phyloP scores from a whole-genome alignment of 2,329 filamentous ascomycete species.

The Penicillium digitatum region DNA sequence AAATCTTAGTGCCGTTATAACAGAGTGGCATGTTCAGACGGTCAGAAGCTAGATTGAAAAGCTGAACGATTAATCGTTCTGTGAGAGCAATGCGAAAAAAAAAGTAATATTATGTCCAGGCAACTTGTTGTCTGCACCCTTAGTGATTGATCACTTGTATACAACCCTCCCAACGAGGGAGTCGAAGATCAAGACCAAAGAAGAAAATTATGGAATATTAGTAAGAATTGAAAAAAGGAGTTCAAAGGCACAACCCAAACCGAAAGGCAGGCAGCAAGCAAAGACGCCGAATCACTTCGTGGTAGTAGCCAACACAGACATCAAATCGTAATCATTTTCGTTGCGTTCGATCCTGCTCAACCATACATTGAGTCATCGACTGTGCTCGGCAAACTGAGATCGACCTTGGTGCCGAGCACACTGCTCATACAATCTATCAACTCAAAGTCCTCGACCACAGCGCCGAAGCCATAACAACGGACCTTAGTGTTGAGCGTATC shows the following conservation, averaged over 20 bases:
- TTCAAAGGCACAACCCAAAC: not conserved
- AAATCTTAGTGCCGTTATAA: not conserved
- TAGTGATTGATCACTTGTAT: not conserved
- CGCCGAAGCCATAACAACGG: slow-evolving; percentile 81
- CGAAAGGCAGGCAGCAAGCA: not conserved
- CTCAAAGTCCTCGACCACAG: slow-evolving; percentile 65
- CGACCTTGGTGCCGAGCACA: slow-evolving; percentile 51
- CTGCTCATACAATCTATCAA: slow-evolving; percentile 68
- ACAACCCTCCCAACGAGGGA: not conserved
- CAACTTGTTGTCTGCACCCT: not conserved
- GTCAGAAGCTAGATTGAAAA: not conserved
- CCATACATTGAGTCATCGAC: slow-evolving; percentile 36
- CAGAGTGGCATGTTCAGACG: not conserved
- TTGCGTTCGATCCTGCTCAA: slow-evolving; percentile 13
- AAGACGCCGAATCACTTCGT: not conserved
- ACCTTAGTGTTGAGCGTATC: slow-evolving; percentile 75
- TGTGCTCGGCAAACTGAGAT: slow-evolving; percentile 23
- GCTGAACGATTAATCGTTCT: not conserved
- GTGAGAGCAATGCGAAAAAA: not conserved
- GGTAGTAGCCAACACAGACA: not conserved
- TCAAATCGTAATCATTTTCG: slow-evolving; percentile 10
- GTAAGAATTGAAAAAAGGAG: not conserved
- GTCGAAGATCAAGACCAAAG: not conserved
- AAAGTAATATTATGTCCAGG: not conserved
- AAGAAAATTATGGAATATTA: not conserved